Evolutionary conservation across 495 filamentous ascomycete species (phyloP), one percentile per base, ranked within the genome.

Genomic region (Trichoderma parareesei): DNA sequence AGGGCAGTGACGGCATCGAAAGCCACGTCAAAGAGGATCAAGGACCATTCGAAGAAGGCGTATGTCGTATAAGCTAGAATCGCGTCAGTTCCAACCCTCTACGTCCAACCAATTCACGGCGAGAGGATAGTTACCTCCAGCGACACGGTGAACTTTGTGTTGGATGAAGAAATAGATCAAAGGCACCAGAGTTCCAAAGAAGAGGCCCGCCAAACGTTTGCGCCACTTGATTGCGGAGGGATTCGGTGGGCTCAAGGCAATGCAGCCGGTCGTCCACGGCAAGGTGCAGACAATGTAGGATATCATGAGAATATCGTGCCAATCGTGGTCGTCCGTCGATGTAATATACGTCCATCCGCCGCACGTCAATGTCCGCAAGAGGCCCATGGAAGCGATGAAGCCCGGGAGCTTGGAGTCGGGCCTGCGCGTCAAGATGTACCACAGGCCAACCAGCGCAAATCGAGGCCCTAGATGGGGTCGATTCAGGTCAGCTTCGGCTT

Each of bases 261-360:
- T 82, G 73, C 93, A 97, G 59, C 95, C 95, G 40, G 90, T 69
- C 2, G 93, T 98, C 95, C 95, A 99, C 5, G 95, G 95, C 64
- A 99, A 79, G 0, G 95, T 98, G 14, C 92, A 88, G 57, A 98
- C 87, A 60, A 99, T 77, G 74, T 99, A 99, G 38, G 91, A 96
- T 69, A 99, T 96, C 95, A 99, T 99, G 76, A 98, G 93, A 63
- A 97, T 94, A 74, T 99, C 95, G 72, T 99, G 95, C 92, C 92
- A 97, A 74, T 93, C 86, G 75, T 99, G 95, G 73, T 98, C 92
- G 75, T 99, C 95, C 10, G 95, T 98, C 46, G 93, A 97, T 27
- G 95, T 99, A 61, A 99, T 88, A 74, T 98, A 99, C 43, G 96
- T 97, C 95, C 95, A 99, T 44, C 95, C 95, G 62, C 93, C 95